Percentiles rank a stretch among this genome's conserved stretches.
phyloP scores from a whole-genome alignment of 2,329 filamentous ascomycete species.

The Nothopassalora personata region DNA sequence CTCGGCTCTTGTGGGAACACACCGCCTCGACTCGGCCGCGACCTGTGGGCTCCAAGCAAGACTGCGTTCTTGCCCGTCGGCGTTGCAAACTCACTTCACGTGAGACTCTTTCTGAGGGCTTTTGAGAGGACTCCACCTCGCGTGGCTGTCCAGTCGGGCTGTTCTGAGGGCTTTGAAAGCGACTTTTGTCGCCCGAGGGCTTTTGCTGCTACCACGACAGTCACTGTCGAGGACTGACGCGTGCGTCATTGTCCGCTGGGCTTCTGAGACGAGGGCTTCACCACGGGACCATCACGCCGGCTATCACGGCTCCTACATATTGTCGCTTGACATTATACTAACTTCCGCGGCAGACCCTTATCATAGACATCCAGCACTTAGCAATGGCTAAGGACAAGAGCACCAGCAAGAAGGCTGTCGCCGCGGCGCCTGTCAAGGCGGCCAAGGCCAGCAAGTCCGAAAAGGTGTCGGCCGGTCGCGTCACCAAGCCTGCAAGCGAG shows the following conservation, averaged over 20 bases:
- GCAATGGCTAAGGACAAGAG: conserved; percentile 45
- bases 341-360: conserved; percentile 24
- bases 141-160: conserved; percentile 28
- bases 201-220: conserved; percentile 28
- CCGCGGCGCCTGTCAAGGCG: conserved; percentile 22
- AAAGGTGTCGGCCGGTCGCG: conserved; percentile 58
- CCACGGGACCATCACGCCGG: conserved; percentile 2
- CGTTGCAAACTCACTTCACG: conserved; percentile 25
- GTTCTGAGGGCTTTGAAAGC: conserved; percentile 31
- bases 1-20: conserved; percentile 51
- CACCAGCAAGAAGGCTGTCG: conserved; percentile 26
- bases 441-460: conserved; percentile 33
- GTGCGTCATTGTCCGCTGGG: conserved; percentile 32
- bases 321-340: conserved; percentile 22
- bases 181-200: conserved; percentile 31
- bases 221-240: conserved; percentile 38
- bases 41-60: conserved; percentile 37
- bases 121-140: conserved; percentile 21
- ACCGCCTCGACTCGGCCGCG: conserved; percentile 39
- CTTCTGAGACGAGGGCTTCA: conserved; percentile 33
- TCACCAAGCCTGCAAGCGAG: conserved; percentile 62
- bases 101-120: conserved; percentile 32
- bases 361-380: conserved; percentile 29
- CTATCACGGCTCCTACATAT: neutral
- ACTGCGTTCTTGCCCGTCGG: conserved; percentile 37